Evolutionary conservation across 164 flowering plant genomes (phyloP), one percentile per base, ranked within the genome.

Genomic region (Liquidambar formosana): DNA sequence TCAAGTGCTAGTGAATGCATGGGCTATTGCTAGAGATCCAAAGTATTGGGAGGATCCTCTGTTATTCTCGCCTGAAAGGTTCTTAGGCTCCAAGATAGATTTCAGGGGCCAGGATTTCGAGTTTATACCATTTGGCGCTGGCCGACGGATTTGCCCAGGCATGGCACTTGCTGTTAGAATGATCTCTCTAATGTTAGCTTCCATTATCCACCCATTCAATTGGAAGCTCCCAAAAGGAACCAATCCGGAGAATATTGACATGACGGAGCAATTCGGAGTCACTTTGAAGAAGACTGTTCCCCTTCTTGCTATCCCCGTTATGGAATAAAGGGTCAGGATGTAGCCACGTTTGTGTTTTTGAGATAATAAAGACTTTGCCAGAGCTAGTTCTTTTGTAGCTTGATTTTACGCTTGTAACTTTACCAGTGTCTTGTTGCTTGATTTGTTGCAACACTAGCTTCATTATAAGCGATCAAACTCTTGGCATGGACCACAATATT

Each of bases 41-140:
- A 18, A 16, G 1, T 58, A 49, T 19, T 76, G 79, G 79, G 38
- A 57, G 8, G 66, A 76, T 2, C 75, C 79, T 0, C 0, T 22
- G 16, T 23, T 26, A 23, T 76, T 76, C 26, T 10, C 2, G 10
- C 79, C 79, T 4, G 75, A 76, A 13, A 63, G 75, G 28, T 76
- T 75, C 64, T 11, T 75, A 54, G 66, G 26, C 1, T 75, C 74
- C 25, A 9, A 6, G 0, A 8, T 66, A 8, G 73, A 75, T 49
- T 70, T 46, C 62, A 70, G 47, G 28, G 74, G 78, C 5, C 60
- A 58, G 2, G 51, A 70, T 33, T 70, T 75, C 23, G 78, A 66
- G 64, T 66, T 53, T 19, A 66, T 75, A 60, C 78, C 78, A 3
- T 75, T 75, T 38, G 78, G 78, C 3, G 71, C 74, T 5, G 78